phyloP scores from a whole-genome alignment of 164 flowering plant species.

The Chloranthus sessilifolius region DNA sequence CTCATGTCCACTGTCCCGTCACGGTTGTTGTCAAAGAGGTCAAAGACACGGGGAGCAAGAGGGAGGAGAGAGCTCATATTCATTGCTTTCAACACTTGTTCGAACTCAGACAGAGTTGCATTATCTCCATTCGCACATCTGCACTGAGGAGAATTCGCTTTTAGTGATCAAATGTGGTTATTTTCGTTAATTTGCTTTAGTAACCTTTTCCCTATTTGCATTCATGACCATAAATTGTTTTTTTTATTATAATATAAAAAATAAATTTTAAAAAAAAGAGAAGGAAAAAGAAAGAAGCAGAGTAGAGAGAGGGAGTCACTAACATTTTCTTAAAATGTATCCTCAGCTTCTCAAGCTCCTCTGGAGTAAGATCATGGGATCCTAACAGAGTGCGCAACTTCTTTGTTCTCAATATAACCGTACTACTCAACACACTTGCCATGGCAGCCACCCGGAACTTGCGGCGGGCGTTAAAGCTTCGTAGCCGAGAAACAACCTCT shows the following conservation, averaged over 20 bases:
- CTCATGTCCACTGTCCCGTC: constrained; percentile 80
- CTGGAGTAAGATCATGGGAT: constrained; percentile 52
- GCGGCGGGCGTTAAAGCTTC: constrained; percentile 67
- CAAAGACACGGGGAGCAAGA: constrained; percentile 61
- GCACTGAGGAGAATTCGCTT: constrained; percentile 9
- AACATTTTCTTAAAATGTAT: constrained; percentile 54
- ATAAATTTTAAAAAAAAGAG: neutral
- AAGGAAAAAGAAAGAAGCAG: neutral
- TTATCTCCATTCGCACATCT: constrained; percentile 68
- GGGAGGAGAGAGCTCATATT: constrained; percentile 62
- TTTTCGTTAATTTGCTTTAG: neutral
- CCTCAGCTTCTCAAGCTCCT: constrained; percentile 55
- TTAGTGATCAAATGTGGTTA: no score
- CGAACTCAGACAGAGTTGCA: constrained; percentile 65
- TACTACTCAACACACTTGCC: constrained; percentile 61
- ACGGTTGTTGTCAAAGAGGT: constrained; percentile 69
- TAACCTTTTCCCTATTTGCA: neutral
- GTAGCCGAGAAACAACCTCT: constrained; percentile 66
- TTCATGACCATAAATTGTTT: neutral
- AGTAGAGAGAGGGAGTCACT: no score
- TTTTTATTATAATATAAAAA: neutral
- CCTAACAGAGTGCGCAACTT: constrained; percentile 54
- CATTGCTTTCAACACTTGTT: constrained; percentile 69
- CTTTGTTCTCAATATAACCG: constrained; percentile 57
- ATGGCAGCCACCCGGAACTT: constrained; percentile 78